Conservation (phyloP, 2,329 filamentous ascomycete species). For the Aureobasidium sp. region DNA sequence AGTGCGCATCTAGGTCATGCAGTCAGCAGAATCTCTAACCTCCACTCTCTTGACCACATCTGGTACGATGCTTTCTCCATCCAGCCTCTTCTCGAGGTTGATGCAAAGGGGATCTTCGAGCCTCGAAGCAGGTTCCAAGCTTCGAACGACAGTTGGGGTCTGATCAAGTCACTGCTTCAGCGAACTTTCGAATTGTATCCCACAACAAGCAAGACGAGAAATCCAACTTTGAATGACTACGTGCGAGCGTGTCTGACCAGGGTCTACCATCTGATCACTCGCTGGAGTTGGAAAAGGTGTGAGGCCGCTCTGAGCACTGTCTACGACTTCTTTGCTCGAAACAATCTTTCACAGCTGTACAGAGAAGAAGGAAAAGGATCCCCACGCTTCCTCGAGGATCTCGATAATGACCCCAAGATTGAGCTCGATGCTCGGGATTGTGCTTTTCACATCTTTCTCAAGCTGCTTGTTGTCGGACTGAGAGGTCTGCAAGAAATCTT, state of each 20-base stretch:
- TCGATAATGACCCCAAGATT: conserved; percentile 39
- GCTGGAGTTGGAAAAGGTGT: conserved; percentile 53
- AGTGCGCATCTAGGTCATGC: neutral
- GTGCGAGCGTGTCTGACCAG: conserved; percentile 45
- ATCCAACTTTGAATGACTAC: conserved; percentile 49
- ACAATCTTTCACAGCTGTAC: conserved; percentile 44
- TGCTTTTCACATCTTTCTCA: conserved; percentile 54
- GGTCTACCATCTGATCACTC: conserved; percentile 47
- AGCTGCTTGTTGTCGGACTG: conserved; percentile 47
- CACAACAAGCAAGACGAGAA: conserved; percentile 33
- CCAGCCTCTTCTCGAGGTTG: conserved; percentile 49
- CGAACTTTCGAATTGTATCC: conserved; percentile 44
- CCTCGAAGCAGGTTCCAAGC: conserved; percentile 36
- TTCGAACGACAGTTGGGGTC: conserved; percentile 43
- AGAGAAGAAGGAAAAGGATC: conserved; percentile 48
- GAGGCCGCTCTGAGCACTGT: conserved; percentile 47
- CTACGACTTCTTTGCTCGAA: conserved; percentile 55
- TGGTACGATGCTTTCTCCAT: conserved; percentile 45
- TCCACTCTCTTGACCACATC: conserved; percentile 31
- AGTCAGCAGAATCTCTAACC: conserved; percentile 19
- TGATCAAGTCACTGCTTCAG: conserved; percentile 40
- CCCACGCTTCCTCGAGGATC: conserved; percentile 46
- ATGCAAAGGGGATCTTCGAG: conserved; percentile 41
- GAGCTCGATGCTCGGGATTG: conserved; percentile 43
- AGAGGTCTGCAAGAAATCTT: conserved; percentile 41